Evolutionary conservation across 257 asterid species (phyloP), one percentile per base, ranked within the genome.

Genomic region (Fraxinus excelsior): DNA sequence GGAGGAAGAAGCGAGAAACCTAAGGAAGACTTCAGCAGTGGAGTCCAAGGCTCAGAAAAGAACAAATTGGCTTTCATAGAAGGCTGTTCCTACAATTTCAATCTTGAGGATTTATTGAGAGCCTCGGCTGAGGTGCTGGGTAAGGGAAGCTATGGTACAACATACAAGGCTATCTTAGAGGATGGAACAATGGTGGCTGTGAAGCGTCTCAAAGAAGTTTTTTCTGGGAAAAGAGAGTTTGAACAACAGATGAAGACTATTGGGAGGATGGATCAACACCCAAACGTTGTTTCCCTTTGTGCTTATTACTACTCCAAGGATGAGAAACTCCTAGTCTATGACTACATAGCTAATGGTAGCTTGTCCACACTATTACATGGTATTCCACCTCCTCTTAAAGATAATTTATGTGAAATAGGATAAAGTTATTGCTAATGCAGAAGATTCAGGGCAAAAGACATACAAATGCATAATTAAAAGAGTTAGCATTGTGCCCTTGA

Each of bases 91-190:
- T 78, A 76, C 46, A 86, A 69, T 76, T 91, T 89, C 75, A 91
- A 89, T 82, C 94, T 91, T 19, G 97, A 89, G 84, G 94, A 89
- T 86, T 64, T 91, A 77, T 67, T 91, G 81, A 83, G 94, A 82
- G 97, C 97, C 81, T 91, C 97, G 1, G 94, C 97, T 10, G 94
- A 91, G 82, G 94, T 91, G 34, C 84, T 91, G 28, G 97, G 97
- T 25, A 91, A 90, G 84, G 97, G 97, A 72, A 79, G 81, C 67
- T 80, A 80, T 38, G 97, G 97, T n/a, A 88, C 97, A 62, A 86
- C 97, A 67, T 91, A 91, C 75, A 82, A 84, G 25, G 93, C 91
- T 53, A 78, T 85, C 78, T 78, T 91, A n/a, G 94, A 91, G 84
- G 94, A 89, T 75, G 94, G 94, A 46, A 82, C 83, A 5, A 75